These are phyloP conservation scores for Fusarium subglutinans DNA, from an alignment of 2,329 filamentous ascomycete species.

Conservation along the genomic window DNA sequence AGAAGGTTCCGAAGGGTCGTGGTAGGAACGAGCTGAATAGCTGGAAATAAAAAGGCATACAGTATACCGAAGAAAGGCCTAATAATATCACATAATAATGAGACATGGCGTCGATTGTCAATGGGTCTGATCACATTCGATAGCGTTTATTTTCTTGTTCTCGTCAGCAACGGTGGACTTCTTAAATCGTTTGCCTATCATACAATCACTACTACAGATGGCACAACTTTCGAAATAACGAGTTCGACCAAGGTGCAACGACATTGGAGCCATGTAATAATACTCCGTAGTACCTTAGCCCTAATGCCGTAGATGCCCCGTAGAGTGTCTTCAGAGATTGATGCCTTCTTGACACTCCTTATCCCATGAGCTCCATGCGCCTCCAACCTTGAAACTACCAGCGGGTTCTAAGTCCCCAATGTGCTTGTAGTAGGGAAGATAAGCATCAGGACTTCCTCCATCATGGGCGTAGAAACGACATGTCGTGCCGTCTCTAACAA, in stretches of 20 bases:
- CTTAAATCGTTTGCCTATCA: no score
- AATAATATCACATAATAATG: fast-evolving
- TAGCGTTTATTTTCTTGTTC: background rate
- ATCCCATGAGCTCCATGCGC: background rate
- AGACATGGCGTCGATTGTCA: no score
- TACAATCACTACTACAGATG: no score
- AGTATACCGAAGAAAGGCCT: background rate
- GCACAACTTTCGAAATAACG: background rate
- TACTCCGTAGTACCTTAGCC: fast-evolving
- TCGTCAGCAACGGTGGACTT: background rate
- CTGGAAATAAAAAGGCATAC: background rate
- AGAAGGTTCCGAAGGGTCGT: slow-evolving; percentile 6
- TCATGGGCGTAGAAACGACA: background rate
- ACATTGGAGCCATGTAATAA: background rate
- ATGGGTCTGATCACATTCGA: background rate
- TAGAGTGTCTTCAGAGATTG: background rate
- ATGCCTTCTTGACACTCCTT: background rate
- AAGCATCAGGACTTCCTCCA: background rate
- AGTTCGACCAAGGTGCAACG: fast-evolving
- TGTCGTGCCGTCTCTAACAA: background rate
- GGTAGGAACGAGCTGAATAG: background rate
- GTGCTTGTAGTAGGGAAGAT: background rate
- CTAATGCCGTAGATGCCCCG: background rate
- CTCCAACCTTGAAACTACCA: background rate
- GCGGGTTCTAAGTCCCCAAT: background rate